Evolutionary conservation across 192 early-diverging fungal genomes (phyloP).

Genomic region (Bifiguratus adelaidae): DNA sequence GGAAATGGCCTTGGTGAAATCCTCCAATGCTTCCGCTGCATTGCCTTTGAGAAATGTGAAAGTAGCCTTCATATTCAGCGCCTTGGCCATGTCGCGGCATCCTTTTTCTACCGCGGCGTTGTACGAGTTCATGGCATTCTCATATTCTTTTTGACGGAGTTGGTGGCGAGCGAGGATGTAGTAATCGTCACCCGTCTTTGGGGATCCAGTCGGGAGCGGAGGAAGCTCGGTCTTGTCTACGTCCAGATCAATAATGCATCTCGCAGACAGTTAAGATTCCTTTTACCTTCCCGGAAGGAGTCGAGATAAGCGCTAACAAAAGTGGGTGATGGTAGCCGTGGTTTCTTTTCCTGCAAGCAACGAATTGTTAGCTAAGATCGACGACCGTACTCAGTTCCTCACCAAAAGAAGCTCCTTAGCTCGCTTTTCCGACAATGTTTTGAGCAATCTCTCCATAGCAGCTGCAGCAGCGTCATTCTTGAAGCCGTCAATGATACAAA

Average conservation of each 20-base stretch:
- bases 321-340: slow-evolving; percentile 76
- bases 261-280: too few relatives aligned
- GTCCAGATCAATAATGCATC: too few relatives aligned
- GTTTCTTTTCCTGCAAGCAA: slow-evolving; percentile 28
- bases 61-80: slow-evolving; percentile 80
- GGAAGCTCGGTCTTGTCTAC: slow-evolving; percentile 10
- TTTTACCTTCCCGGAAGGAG: slow-evolving; percentile 63
- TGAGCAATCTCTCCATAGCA: slow-evolving; percentile 83
- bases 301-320: slow-evolving; percentile 93
- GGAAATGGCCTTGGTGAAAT: slow-evolving; percentile 73
- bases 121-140: slow-evolving; percentile 45
- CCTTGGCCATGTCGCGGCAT: slow-evolving; percentile 35
- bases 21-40: slow-evolving; percentile 54
- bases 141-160: slow-evolving; percentile 41
- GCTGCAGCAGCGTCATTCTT: slow-evolving; percentile 69
- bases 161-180: slow-evolving; percentile 43
- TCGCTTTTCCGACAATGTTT: slow-evolving; percentile 65
- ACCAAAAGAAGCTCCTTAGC: slow-evolving; percentile 65
- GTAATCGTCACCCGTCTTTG: slow-evolving; percentile 29
- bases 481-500: slow-evolving; percentile 93
- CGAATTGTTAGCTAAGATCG: too few relatives aligned
- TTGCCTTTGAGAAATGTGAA: slow-evolving; percentile 83
- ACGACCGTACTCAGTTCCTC: background rate
- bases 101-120: slow-evolving; percentile 55
- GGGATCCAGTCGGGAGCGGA: slow-evolving; percentile 10